Evolutionary conservation across 2,329 filamentous ascomycete species (phyloP).

Genomic region (Immersiporthe knoxdaviesiana): DNA sequence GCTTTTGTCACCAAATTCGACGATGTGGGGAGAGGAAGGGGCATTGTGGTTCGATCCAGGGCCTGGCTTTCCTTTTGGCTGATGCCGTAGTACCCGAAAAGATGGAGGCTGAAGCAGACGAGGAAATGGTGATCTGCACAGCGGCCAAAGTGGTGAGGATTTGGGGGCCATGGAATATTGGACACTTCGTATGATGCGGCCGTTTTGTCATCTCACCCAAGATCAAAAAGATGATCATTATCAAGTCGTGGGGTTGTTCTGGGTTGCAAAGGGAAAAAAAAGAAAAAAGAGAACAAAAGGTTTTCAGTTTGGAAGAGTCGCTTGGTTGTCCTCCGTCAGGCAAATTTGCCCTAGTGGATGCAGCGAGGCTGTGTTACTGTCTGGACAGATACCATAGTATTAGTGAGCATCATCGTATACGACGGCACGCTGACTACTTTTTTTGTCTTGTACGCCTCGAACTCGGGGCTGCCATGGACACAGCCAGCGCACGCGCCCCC

Average conservation of each 20-base stretch:
- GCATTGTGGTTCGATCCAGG: no score
- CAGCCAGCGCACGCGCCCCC: neutral
- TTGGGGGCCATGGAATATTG: neutral
- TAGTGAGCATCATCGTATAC: neutral
- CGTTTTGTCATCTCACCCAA: neutral
- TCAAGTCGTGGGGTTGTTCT: neutral
- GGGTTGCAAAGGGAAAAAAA: neutral
- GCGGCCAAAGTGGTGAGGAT: neutral
- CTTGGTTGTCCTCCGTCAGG: neutral
- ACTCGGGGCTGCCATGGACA: neutral
- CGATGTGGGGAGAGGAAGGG: no score
- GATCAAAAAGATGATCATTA: neutral
- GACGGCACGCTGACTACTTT: neutral
- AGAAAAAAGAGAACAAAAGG: neutral
- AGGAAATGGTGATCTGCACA: slow-evolving; percentile 4
- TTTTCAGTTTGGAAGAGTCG: neutral
- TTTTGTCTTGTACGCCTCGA: neutral
- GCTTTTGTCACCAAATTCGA: no score
- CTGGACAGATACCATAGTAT: no score
- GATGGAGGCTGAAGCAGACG: neutral
- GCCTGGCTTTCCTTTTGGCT: no score
- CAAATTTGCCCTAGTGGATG: neutral
- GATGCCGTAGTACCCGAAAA: neutral
- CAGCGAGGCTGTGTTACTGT: neutral
- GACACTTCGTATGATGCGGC: neutral